These are phyloP conservation scores for Piloderma croceum DNA, from an alignment of 768 basidiomycete species.

Conservation along the genomic window DNA sequence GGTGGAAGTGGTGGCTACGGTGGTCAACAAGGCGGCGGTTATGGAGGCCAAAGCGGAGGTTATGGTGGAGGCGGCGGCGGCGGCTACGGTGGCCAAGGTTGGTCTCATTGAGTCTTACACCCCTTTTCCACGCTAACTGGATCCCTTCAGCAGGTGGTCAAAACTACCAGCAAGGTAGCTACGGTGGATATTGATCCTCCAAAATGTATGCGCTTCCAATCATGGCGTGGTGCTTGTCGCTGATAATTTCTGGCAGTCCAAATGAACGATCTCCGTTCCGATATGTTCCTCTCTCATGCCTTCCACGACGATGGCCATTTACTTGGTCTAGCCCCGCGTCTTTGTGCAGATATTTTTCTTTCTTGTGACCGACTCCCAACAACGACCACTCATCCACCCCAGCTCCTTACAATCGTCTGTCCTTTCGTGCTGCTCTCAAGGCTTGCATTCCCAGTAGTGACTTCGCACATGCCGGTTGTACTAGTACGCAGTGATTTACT, in stretches of 20 bases:
- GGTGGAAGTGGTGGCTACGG: constrained; percentile 20
- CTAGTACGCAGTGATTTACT: no score
- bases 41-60: no score
- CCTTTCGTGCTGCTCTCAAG: no score
- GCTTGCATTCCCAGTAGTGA: no score
- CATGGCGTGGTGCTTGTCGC: not conserved
- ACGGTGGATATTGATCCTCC: not conserved
- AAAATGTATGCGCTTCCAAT: not conserved
- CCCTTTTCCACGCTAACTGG: not conserved
- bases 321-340: not conserved
- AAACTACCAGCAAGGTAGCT: not conserved
- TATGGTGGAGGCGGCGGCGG: constrained; percentile 15
- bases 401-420: no score
- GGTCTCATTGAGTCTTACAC: not conserved
- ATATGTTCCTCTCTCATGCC: not conserved
- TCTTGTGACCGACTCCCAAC: no score
- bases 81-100: constrained; percentile 20
- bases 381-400: no score
- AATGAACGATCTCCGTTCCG: not conserved
- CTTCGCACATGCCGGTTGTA: no score
- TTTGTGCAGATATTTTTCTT: no score
- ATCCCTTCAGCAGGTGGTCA: not conserved
- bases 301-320: not conserved
- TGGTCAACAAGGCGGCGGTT: constrained; percentile 27
- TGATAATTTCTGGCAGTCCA: not conserved